Evolutionary conservation across 148 eudicot species (phyloP).

Genomic region (Euryodendron excelsum): DNA sequence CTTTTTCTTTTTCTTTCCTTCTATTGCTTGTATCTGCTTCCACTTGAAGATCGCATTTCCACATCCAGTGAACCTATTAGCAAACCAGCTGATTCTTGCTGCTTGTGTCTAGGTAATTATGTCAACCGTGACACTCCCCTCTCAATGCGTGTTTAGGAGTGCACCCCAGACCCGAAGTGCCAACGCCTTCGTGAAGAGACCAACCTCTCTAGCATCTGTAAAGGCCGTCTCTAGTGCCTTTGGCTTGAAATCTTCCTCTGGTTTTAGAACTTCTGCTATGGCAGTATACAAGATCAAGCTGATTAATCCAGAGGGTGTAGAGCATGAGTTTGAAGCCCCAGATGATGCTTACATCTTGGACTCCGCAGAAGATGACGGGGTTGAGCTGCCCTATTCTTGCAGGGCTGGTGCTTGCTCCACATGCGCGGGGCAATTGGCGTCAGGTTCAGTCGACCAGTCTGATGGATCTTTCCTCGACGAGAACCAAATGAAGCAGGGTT

Average conservation of each 20-base stretch:
- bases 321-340: conserved; percentile 62
- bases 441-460: conserved; percentile 67
- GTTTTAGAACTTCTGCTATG: conserved; percentile 43
- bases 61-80: too few relatives aligned
- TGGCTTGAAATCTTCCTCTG: conserved; percentile 36
- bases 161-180: conserved; percentile 21
- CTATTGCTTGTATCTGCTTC: too few relatives aligned
- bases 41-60: background rate
- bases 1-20: background rate
- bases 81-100: background rate
- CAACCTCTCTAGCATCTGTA: conserved; percentile 28
- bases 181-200: conserved; percentile 26
- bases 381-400: conserved; percentile 81
- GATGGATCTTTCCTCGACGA: conserved; percentile 88
- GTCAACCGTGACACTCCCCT: conserved; percentile 46
- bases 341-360: conserved; percentile 71
- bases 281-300: conserved; percentile 61
- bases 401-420: conserved; percentile 87
- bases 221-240: conserved; percentile 38
- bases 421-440: conserved; percentile 56
- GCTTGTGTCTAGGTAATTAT: conserved; percentile 32
- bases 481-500: conserved; percentile 52
- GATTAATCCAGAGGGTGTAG: conserved; percentile 58
- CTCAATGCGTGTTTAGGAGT: conserved; percentile 33
- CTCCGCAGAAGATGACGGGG: conserved; percentile 61